A percentile compares a stretch with the other conserved stretches of the same genome.
These are phyloP conservation scores for Tetracladium maxilliforme DNA, from an alignment of 2,329 filamentous ascomycete species.

Conservation along the genomic window DNA sequence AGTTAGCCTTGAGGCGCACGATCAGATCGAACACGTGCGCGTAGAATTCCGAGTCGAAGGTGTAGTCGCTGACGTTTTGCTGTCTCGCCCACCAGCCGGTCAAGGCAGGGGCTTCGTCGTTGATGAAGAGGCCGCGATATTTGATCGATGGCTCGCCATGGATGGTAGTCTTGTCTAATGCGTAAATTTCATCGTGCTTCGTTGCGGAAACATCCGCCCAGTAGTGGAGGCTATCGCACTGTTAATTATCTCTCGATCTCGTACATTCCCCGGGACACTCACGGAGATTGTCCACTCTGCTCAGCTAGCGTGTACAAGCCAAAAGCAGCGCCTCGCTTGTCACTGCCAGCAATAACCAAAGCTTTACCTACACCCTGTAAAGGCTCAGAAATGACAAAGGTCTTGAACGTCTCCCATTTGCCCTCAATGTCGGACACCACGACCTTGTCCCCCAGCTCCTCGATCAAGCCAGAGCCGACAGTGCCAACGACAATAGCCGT, in stretches of 20 bases:
- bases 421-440: slow-evolving; percentile 30
- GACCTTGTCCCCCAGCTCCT: slow-evolving; percentile 28
- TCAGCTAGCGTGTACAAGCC: slow-evolving; percentile 46
- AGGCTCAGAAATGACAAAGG: slow-evolving; percentile 29
- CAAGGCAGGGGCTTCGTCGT: slow-evolving; percentile 53
- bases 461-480: slow-evolving; percentile 32
- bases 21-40: slow-evolving; percentile 47
- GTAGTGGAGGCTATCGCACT: slow-evolving; percentile 44
- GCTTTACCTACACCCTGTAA: slow-evolving; percentile 27
- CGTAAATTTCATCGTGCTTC: slow-evolving; percentile 36
- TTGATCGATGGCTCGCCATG: slow-evolving; percentile 48
- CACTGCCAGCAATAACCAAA: slow-evolving; percentile 40
- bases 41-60: slow-evolving; percentile 43
- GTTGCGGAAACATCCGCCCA: slow-evolving; percentile 47
- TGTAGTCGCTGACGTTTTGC: slow-evolving; percentile 30
- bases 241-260: too few species aligned
- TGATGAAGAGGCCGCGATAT: slow-evolving; percentile 59
- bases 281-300: slow-evolving; percentile 46
- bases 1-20: slow-evolving; percentile 43
- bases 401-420: slow-evolving; percentile 43
- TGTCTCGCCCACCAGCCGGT: slow-evolving; percentile 44
- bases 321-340: slow-evolving; percentile 42
- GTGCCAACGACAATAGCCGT: slow-evolving; percentile 35
- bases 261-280: too few species aligned
- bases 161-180: slow-evolving; percentile 33